Conservation (phyloP, 1,284 basidiomycete species). For the Pseudozyma tsukubaensis region DNA sequence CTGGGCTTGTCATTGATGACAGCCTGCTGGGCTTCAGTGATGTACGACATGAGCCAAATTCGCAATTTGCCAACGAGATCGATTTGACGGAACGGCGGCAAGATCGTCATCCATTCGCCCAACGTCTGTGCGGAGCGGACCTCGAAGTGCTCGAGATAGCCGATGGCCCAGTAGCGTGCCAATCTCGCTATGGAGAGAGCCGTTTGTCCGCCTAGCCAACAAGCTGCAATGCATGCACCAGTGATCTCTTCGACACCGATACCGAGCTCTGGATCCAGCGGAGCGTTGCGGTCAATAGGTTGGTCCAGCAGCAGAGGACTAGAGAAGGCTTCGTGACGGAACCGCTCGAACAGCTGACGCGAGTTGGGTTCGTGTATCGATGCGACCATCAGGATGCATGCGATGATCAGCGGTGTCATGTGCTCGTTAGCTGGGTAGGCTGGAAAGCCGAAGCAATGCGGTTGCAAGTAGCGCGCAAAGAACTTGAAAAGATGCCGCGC, state of each 20-base stretch:
- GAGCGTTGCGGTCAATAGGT: slow-evolving; percentile 33
- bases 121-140: slow-evolving; percentile 54
- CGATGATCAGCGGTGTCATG: slow-evolving; percentile 64
- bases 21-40: slow-evolving; percentile 60
- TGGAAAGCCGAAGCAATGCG: slow-evolving; percentile 62
- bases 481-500: slow-evolving; percentile 58
- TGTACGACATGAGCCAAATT: slow-evolving; percentile 62
- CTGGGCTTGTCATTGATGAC: slow-evolving; percentile 53
- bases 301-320: slow-evolving; percentile 47
- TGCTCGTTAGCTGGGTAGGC: slow-evolving; percentile 57
- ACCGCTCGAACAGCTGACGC: slow-evolving; percentile 36
- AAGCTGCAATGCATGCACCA: slow-evolving; percentile 57
- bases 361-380: slow-evolving; percentile 55
- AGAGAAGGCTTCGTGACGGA: slow-evolving; percentile 52
- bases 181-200: slow-evolving; percentile 45
- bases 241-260: slow-evolving; percentile 66
- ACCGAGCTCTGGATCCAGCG: slow-evolving; percentile 61
- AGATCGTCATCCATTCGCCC: slow-evolving; percentile 56
- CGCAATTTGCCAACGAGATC: slow-evolving; percentile 55
- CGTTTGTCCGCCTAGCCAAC: slow-evolving; percentile 55
- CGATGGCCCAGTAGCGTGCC: slow-evolving; percentile 57
- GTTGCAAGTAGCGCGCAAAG: slow-evolving; percentile 59
- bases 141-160: slow-evolving; percentile 60
- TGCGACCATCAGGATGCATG: slow-evolving; percentile 57
- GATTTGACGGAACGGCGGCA: slow-evolving; percentile 62